A percentile compares a stretch with the other conserved stretches of the same genome.
Evolutionary conservation across 2,329 filamentous ascomycete genomes (phyloP).

Genomic region (Stagonosporopsis chrysanthemi): DNA sequence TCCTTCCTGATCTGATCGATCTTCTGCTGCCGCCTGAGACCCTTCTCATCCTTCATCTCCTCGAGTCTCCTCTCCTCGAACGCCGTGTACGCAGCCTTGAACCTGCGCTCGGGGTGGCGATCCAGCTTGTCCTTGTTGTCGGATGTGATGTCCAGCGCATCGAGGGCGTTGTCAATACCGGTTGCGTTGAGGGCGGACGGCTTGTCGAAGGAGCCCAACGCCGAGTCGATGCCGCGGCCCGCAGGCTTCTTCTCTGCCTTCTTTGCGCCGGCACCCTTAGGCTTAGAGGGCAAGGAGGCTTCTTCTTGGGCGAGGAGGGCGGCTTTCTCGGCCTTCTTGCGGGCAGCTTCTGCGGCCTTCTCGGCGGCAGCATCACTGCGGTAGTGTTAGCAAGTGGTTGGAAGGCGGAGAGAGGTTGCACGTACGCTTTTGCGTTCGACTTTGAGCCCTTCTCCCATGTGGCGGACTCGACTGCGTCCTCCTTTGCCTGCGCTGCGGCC

Average conservation of each 20-base stretch:
- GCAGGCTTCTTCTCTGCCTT: conserved; percentile 58
- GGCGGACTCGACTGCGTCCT: conserved; percentile 71
- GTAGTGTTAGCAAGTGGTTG: conserved; percentile 12
- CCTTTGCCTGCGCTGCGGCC: conserved; percentile 72
- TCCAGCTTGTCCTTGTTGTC: conserved; percentile 76
- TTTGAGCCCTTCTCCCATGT: conserved; percentile 90
- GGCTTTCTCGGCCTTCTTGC: conserved; percentile 92
- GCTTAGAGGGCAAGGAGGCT: conserved; percentile 66
- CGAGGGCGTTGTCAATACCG: conserved; percentile 92
- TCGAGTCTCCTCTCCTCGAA: conserved; percentile 82
- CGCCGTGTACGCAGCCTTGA: conserved; percentile 82
- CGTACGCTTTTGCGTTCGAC: conserved; percentile 84
- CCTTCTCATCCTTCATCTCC: conserved; percentile 87
- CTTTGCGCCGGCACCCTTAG: conserved; percentile 73
- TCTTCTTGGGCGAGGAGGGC: conserved; percentile 86
- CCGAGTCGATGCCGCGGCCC: conserved; percentile 71
- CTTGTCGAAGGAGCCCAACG: conserved; percentile 53
- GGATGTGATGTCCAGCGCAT: conserved; percentile 76
- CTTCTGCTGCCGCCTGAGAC: conserved; percentile 82
- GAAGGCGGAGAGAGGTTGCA: conserved; percentile 24
- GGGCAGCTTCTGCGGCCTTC: conserved; percentile 81
- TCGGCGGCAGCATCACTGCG: conserved; percentile 80
- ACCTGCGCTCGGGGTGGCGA: conserved; percentile 84
- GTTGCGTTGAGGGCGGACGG: conserved; percentile 75
- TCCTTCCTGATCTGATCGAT: conserved; percentile 86